A percentile compares a stretch with the other conserved stretches of the same genome.
phyloP scores from a whole-genome alignment of 73 alveolate genomes.

The Uronychia setigera region DNA sequence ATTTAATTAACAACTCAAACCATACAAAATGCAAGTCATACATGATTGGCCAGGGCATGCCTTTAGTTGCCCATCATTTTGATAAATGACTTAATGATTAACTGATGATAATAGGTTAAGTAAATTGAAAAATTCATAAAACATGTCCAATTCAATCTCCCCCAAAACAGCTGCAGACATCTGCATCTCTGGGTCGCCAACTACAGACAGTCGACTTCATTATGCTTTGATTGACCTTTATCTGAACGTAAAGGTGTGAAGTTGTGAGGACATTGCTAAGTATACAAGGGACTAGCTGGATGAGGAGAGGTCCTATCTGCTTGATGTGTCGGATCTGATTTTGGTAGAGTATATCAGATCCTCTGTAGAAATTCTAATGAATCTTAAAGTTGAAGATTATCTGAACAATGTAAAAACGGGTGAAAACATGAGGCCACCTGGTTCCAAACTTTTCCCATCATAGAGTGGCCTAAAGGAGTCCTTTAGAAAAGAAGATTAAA shows the following conservation, averaged over 20 bases:
- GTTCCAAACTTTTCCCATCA: neutral
- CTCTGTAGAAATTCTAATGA: slow-evolving; percentile 37
- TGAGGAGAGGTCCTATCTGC: slow-evolving; percentile 30
- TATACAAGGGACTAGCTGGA: slow-evolving; percentile 11
- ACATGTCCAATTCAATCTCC: too few relatives aligned
- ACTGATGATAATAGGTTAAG: too few relatives aligned
- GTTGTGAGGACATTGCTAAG: neutral
- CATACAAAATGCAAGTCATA: too few relatives aligned
- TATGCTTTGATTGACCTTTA: neutral
- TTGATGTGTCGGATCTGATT: slow-evolving; percentile 8
- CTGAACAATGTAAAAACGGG: neutral
- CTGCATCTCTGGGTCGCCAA: too few relatives aligned
- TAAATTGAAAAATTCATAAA: too few relatives aligned
- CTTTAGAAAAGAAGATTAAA: neutral
- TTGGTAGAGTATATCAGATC: slow-evolving; percentile 30
- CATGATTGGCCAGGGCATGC: too few relatives aligned
- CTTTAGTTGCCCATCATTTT: too few relatives aligned
- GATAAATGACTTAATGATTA: too few relatives aligned
- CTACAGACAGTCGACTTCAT: too few relatives aligned
- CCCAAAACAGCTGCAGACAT: too few relatives aligned
- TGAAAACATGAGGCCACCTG: slow-evolving; percentile 11
- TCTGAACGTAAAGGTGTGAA: neutral
- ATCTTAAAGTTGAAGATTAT: slow-evolving; percentile 15
- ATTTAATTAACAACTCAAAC: too few relatives aligned
- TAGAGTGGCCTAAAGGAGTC: neutral